Evolutionary conservation across 2,329 filamentous ascomycete species (phyloP).

Genomic region (Colletotrichum tofieldiae): DNA sequence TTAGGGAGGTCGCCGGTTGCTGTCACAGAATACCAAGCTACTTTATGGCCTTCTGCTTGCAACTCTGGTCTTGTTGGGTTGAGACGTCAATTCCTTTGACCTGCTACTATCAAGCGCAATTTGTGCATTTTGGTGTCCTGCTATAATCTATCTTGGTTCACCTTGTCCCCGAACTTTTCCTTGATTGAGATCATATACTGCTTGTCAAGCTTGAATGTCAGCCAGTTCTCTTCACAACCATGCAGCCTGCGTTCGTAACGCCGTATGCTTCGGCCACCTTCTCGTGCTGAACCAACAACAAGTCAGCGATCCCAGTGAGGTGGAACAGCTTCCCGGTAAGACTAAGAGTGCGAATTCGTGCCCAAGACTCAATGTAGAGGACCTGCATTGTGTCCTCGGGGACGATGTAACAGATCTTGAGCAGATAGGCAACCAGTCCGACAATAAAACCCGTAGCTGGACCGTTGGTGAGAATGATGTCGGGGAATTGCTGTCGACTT

Average conservation of each 20-base stretch:
- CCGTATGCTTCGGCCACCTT: slow-evolving; percentile 67
- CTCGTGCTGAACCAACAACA: slow-evolving; percentile 88
- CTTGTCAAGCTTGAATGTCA: background rate
- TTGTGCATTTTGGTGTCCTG: background rate
- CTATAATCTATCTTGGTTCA: background rate
- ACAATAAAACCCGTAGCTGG: slow-evolving; percentile 90
- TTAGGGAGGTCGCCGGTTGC: background rate
- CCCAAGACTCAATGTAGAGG: slow-evolving; percentile 94
- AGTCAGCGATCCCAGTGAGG: slow-evolving; percentile 76
- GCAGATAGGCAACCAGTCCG: slow-evolving; percentile 63
- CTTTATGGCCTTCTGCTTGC: background rate
- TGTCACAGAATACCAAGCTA: background rate
- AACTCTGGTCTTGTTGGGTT: background rate
- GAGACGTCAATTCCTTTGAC: background rate
- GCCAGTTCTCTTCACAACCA: slow-evolving; percentile 49
- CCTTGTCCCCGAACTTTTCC: background rate
- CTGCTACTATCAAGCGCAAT: background rate
- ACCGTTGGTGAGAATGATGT: slow-evolving; percentile 88
- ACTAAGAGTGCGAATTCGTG: slow-evolving; percentile 85
- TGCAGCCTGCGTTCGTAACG: slow-evolving; percentile 55
- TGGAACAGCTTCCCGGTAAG: slow-evolving; percentile 85
- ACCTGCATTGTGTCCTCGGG: slow-evolving; percentile 75
- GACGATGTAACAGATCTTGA: slow-evolving; percentile 63
- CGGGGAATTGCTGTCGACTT: slow-evolving; percentile 67
- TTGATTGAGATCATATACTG: background rate